These are phyloP conservation scores for Auricularia sp. DNA, from an alignment of 768 basidiomycete genomes.

Conservation along the genomic window DNA sequence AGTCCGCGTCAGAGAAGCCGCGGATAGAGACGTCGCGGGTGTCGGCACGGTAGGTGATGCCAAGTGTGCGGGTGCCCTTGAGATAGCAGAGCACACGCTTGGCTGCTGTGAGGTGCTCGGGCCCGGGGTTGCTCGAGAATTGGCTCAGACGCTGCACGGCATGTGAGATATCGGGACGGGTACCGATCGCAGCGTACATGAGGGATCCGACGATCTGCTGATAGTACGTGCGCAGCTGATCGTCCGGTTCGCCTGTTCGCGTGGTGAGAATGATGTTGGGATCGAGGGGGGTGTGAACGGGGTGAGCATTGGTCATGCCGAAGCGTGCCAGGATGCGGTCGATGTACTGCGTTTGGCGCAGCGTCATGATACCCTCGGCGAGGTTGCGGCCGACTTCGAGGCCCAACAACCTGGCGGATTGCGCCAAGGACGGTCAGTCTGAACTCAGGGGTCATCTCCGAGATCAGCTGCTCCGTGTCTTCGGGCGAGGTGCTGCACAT, in stretches of 20 bases:
- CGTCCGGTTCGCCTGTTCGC: too few relatives aligned
- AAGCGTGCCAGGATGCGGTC: not conserved
- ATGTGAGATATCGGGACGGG: too few relatives aligned
- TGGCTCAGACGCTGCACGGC: too few relatives aligned
- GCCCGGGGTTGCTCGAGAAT: too few relatives aligned
- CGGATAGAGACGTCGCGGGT: too few relatives aligned
- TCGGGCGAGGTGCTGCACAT: not conserved
- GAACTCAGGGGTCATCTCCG: not conserved
- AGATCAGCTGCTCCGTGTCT: not conserved
- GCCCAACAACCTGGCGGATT: not conserved
- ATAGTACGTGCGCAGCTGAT: too few relatives aligned
- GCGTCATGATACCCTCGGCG: not conserved
- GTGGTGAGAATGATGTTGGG: too few relatives aligned
- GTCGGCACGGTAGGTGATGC: not conserved
- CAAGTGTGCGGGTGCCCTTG: not conserved
- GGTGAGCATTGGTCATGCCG: not conserved
- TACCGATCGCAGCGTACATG: too few relatives aligned
- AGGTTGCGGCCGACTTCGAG: not conserved
- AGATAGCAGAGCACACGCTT: constrained; percentile 7
- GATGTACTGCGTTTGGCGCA: constrained; percentile 2
- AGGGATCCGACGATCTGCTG: too few relatives aligned
- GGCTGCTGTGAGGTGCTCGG: too few relatives aligned
- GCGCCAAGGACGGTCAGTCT: not conserved
- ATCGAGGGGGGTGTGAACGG: too few relatives aligned
- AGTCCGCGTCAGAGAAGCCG: constrained; percentile 20